Conservation (phyloP, 305 asterid species). For the Coffea humblotiana region DNA sequence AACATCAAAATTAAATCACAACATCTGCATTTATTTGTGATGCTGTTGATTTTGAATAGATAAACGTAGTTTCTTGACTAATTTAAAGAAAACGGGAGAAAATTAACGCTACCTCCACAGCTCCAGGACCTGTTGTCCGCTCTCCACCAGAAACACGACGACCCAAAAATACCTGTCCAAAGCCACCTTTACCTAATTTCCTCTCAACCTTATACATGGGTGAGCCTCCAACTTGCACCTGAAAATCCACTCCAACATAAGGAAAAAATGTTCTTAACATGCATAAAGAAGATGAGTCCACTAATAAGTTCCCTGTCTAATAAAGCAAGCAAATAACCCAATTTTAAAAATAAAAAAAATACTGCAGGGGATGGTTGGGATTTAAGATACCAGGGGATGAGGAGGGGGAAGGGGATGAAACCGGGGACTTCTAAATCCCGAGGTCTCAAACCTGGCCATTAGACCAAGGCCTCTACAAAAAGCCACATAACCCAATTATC, state of each 20-base stretch:
- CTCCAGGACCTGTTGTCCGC: slow-evolving; percentile 31
- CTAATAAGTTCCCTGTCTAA: not conserved
- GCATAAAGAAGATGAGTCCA: not conserved
- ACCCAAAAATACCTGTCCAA: slow-evolving; percentile 48
- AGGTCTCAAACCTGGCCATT: too few species aligned
- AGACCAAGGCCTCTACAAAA: too few species aligned
- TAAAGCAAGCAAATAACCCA: not conserved
- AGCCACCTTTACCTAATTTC: slow-evolving; percentile 49
- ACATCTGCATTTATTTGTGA: not conserved
- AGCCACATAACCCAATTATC: too few species aligned
- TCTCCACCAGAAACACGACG: slow-evolving; percentile 37
- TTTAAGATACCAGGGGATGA: too few species aligned
- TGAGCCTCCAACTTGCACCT: slow-evolving; percentile 49
- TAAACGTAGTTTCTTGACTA: not conserved
- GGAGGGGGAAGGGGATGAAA: too few species aligned
- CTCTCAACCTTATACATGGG: slow-evolving; percentile 42
- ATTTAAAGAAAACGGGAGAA: not conserved
- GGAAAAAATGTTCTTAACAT: not conserved
- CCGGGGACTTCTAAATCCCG: too few species aligned
- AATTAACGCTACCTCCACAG: slow-evolving; percentile 30
- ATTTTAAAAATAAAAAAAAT: too few species aligned
- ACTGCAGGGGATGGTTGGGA: too few species aligned
- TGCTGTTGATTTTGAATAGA: not conserved
- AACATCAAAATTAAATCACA: not conserved
- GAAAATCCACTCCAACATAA: slow-evolving; percentile 10